Conservation (phyloP, 345 rosid genomes). For the Noccaea bulbosa region DNA sequence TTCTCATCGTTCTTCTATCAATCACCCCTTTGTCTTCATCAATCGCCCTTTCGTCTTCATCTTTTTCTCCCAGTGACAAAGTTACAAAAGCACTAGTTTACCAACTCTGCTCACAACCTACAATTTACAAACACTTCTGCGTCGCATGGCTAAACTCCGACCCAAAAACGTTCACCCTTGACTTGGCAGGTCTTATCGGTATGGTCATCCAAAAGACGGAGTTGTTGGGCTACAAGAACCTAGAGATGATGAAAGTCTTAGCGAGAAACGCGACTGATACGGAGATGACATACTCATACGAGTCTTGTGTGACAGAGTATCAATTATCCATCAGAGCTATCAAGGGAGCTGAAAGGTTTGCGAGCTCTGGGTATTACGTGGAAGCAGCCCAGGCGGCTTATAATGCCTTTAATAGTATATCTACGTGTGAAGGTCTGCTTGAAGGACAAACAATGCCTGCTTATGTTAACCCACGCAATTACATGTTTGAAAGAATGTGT, state of each 20-base stretch:
- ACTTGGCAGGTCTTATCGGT: constrained; percentile 22
- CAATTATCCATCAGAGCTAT: not conserved
- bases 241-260: not conserved
- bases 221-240: constrained; percentile 18
- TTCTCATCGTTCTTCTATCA: constrained; percentile 22
- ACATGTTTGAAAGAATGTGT: constrained; percentile 30
- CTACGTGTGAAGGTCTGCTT: constrained; percentile 7
- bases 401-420: constrained; percentile 18
- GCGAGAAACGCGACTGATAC: constrained; percentile 25
- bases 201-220: not conserved
- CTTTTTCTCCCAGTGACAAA: constrained; percentile 22
- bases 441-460: not conserved
- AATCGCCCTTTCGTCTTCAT: constrained; percentile 6
- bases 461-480: not conserved
- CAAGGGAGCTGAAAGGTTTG: not conserved
- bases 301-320: constrained; percentile 8
- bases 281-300: not conserved
- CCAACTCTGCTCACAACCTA: constrained; percentile 24
- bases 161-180: constrained; percentile 13
- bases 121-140: constrained; percentile 24
- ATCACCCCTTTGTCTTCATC: constrained; percentile 34
- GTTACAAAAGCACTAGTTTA: constrained; percentile 1
- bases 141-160: constrained; percentile 19
- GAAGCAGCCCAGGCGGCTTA: not conserved
- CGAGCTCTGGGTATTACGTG: not conserved